phyloP scores from a whole-genome alignment of 768 basidiomycete species.

The Pilatotrama ljubarskyi region DNA sequence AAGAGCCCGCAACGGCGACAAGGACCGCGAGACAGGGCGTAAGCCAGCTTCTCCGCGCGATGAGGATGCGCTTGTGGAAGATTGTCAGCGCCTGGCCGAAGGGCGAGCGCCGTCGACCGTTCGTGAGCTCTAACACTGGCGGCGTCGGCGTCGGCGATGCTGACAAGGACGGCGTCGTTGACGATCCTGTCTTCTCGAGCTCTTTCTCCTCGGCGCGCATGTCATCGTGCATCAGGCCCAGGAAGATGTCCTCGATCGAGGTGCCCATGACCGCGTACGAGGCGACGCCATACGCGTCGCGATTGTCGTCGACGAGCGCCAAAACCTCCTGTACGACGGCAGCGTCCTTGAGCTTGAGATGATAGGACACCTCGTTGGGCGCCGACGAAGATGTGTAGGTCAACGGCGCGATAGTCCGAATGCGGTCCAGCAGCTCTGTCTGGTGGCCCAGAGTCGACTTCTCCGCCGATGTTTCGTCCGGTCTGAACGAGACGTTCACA shows the following conservation, averaged over 20 bases:
- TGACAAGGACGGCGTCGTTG: constrained; percentile 15
- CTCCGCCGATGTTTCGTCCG: constrained; percentile 24
- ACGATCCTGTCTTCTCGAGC: constrained; percentile 17
- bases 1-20: constrained; percentile 59
- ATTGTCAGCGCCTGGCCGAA: constrained; percentile 70
- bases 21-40: constrained; percentile 52
- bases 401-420: constrained; percentile 41
- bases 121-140: constrained; percentile 41
- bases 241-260: constrained; percentile 81
- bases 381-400: constrained; percentile 45
- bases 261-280: constrained; percentile 72
- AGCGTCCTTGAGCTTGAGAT: constrained; percentile 62
- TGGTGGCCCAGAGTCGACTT: constrained; percentile 26
- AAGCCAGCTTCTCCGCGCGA: constrained; percentile 69
- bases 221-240: constrained; percentile 60
- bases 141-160: constrained; percentile 1
- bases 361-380: constrained; percentile 49
- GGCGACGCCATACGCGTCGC: constrained; percentile 37
- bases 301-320: constrained; percentile 50
- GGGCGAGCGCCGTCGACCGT: constrained; percentile 55
- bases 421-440: constrained; percentile 20
- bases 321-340: constrained; percentile 55
- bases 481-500: constrained; percentile 48
- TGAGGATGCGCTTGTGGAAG: constrained; percentile 66
- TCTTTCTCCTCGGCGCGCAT: constrained; percentile 31